Base-by-base conservation (phyloP, 139 green algal species). In the Volvox reticuliferus region DNA sequence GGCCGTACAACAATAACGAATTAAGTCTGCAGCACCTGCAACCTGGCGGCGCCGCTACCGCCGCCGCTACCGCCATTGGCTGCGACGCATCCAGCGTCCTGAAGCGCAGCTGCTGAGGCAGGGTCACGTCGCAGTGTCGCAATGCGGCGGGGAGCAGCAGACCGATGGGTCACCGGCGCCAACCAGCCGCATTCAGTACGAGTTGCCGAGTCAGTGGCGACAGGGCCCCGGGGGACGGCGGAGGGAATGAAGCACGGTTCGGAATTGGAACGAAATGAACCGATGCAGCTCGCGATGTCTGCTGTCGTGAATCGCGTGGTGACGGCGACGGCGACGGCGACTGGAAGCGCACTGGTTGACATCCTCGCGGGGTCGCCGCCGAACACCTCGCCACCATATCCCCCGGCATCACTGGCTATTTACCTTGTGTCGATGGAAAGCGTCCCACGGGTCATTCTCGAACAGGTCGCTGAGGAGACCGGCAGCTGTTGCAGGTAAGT, bases 361-460 rank as follows among this genome's bases (percentile, higher is more conserved):
- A 28, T 73, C 65, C 24, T 28, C 6, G 65, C 6, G 65, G 65
- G 44, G 44, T 5, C 44, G 44, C 44, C 44, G 44, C 44, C 44
- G 44, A 55, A 12, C 65, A 12, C 6, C 65, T 73, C 24, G 65
- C 2, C 65, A 73, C 65, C 44, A 55, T 55, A 55, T 55, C 44
- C 67, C 12, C 22, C n/a, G 32, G 75, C 75, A 5, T 50, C 75
- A 16, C 63, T 88, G 18, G 82, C 82, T 19, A 5, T 88, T 22
- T 88, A 88, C 62, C 33, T 88, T 0, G 65, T 88, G 33, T 36
- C 82, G 3, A 17, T 30, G 1, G 82, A 88, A 67, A 88, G 82
- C 63, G 82, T 88, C 63, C 82, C 82, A 30, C 82, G 65, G 21
- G 65, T 63, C 82, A 88, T 88, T n/a, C 36, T 88, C 22, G 82